Conservation (phyloP, 2,329 filamentous ascomycete species). For the Truncatella angustata region DNA sequence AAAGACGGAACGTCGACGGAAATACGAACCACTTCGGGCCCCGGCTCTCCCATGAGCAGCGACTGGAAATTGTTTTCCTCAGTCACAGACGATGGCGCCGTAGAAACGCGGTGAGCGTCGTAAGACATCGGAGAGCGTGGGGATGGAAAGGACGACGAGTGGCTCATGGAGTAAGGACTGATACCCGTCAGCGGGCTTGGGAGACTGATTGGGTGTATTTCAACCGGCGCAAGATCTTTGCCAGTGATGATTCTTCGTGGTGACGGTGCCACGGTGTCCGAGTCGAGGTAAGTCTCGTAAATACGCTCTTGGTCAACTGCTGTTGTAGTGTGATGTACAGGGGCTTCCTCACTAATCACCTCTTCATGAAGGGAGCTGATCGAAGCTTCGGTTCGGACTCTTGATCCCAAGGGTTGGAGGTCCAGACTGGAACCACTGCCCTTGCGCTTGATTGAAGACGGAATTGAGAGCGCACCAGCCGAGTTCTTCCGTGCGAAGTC, state of each 20-base stretch:
- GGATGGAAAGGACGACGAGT: constrained; percentile 66
- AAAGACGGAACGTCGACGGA: constrained; percentile 72
- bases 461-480: constrained; percentile 13
- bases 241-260: constrained; percentile 38
- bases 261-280: constrained; percentile 44
- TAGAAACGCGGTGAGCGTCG: constrained; percentile 71
- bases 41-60: constrained; percentile 69
- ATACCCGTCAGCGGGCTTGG: constrained; percentile 47
- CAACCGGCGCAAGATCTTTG: constrained; percentile 49
- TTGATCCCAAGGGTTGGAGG: constrained; percentile 32
- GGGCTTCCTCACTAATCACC: constrained; percentile 46
- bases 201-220: constrained; percentile 45
- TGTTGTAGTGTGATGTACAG: constrained; percentile 24
- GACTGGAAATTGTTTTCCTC: constrained; percentile 72
- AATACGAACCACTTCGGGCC: constrained; percentile 65
- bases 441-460: constrained; percentile 37
- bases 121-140: constrained; percentile 68
- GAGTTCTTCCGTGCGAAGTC: constrained; percentile 16
- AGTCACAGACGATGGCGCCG: constrained; percentile 69
- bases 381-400: constrained; percentile 48
- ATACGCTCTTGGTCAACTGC: constrained; percentile 37
- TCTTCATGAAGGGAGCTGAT: constrained; percentile 51
- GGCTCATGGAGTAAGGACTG: constrained; percentile 64
- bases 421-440: constrained; percentile 46
- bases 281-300: constrained; percentile 31